Evolutionary conservation across 2,329 filamentous ascomycete species (phyloP).

Genomic region (Trichoderma brevicompactum): DNA sequence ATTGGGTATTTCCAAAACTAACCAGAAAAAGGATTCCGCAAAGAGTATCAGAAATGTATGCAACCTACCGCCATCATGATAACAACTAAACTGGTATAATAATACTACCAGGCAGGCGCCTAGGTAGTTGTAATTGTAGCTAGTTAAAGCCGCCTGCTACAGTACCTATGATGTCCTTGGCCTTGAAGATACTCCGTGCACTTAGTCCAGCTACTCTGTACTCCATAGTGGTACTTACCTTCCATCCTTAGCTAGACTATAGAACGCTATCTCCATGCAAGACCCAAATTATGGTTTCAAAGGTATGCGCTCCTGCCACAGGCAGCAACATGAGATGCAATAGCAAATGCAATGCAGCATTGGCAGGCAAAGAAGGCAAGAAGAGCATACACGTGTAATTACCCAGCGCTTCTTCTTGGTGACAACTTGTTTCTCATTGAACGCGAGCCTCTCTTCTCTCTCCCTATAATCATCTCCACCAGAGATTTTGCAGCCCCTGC

Average conservation of each 20-base stretch:
- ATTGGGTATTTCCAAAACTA: not conserved
- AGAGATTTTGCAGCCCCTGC: not conserved
- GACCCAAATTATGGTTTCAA: not conserved
- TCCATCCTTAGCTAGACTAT: slow-evolving; percentile 16
- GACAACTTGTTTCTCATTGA: slow-evolving; percentile 7
- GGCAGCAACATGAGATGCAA: not conserved
- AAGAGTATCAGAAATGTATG: too few species aligned
- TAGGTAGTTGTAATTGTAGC: too few species aligned
- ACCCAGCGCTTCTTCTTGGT: not conserved
- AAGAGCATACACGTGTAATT: not conserved
- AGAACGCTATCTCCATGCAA: not conserved
- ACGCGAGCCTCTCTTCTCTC: slow-evolving; percentile 3
- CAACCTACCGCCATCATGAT: too few species aligned
- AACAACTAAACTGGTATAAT: too few species aligned
- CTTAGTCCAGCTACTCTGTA: too few species aligned
- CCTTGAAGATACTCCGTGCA: not conserved
- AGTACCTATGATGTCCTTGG: too few species aligned
- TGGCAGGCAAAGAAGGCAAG: slow-evolving; percentile 6
- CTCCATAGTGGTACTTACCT: not conserved
- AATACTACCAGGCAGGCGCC: too few species aligned
- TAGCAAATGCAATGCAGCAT: slow-evolving; percentile 4
- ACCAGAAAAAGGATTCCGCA: not conserved
- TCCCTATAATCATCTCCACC: slow-evolving; percentile 17
- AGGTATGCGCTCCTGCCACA: slow-evolving; percentile 2
- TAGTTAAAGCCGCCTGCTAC: too few species aligned